A percentile compares a stretch with the other conserved stretches of the same genome.
Evolutionary conservation across 2,329 filamentous ascomycete genomes (phyloP).

Genomic region (Aspergillus intermedius): DNA sequence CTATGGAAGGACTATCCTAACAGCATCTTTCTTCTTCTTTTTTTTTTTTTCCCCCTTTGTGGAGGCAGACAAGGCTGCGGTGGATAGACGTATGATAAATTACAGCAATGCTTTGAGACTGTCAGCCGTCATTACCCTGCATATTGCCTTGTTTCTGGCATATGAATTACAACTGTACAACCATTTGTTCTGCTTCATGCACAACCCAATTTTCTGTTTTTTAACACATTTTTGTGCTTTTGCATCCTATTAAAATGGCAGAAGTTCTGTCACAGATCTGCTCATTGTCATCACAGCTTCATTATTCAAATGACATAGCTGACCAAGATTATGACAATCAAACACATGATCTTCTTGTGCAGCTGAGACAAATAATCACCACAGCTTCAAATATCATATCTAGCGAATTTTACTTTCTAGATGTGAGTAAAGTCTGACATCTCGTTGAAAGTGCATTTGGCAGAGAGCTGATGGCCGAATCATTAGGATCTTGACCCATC

Average conservation of each 20-base stretch:
- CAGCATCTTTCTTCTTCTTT: no score
- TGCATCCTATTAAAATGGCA: constrained; percentile 10
- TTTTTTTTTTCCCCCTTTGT: no score
- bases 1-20: no score
- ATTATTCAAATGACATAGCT: constrained; percentile 23
- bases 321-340: constrained; percentile 40
- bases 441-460: no score
- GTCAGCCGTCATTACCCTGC: no score
- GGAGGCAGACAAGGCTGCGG: no score
- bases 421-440: constrained; percentile 19
- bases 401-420: constrained; percentile 28
- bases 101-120: no score
- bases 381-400: constrained; percentile 23
- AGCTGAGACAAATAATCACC: constrained; percentile 31
- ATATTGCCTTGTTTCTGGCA: no score
- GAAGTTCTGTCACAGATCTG: constrained; percentile 32
- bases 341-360: constrained; percentile 33
- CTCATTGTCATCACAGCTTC: constrained; percentile 35
- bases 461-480: not conserved
- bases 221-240: not conserved
- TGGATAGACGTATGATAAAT: no score
- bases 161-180: no score
- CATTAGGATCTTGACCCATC: constrained; percentile 45
- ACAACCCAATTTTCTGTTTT: not conserved
- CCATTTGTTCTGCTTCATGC: no score